Base-by-base conservation (phyloP, 805 yeast species). In the Metschnikowia cubensis region DNA sequence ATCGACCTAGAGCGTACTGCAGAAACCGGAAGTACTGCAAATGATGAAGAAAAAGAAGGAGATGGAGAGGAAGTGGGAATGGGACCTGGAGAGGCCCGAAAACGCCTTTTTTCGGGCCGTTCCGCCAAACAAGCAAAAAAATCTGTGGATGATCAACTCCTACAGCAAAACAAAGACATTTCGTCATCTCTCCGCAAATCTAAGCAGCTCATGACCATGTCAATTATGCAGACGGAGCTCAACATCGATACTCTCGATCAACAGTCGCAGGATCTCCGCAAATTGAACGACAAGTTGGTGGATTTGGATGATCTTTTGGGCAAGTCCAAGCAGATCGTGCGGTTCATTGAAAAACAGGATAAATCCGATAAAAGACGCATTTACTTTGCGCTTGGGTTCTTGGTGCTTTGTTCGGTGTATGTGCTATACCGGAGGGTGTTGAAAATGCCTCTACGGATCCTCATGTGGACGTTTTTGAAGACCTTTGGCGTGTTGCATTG, bases 321-420 rank as follows among this genome's bases (percentile, higher is more conserved):
- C 44, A 71, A 66, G 47, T 75, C 82, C 0, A 71, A 69, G 42
- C 70, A 70, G 21, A 69, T 80, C 37, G 82, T 80, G 37, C 71
- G 69, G 53, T 71, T 75, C 44, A 79, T 80, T 38, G 82, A 80
- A 53, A 77, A 75, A 55, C 77, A 80, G 47, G 81, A 80, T 55
- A 67, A 70, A 47, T 63, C 68, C 3, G 84, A 80, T 54, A 71
- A 78, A 50, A 60, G 71, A 45, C 68, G 79, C 39, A 79, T 80
- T 22, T 80, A 79, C 59, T 52, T 74, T 48, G 70, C 81, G 25
- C 50, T 78, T 4, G 77, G 74, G 15, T 75, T 80, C 50, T 73
- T 80, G 48, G 50, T 69, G 21, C 49, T 70, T 1, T 77, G 79
- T 36, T 73, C 80, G 50, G 59, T 65, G 6, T 79, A 81, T 79